Base-by-base conservation (phyloP, 2,329 filamentous ascomycete species). In the Pseudogymnoascus sp. region DNA sequence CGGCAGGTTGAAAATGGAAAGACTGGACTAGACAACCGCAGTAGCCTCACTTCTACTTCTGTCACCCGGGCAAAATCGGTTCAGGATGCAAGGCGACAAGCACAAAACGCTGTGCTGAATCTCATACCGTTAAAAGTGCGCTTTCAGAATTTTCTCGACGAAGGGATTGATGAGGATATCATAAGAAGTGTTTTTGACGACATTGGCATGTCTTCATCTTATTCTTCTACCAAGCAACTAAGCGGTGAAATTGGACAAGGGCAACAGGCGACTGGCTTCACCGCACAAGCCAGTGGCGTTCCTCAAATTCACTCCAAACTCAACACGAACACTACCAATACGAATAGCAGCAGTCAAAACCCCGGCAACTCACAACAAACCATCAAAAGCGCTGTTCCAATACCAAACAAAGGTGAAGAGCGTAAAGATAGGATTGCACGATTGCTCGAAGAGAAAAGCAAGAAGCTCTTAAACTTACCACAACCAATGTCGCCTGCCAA, bases 371-470 rank as follows among this genome's bases (percentile, higher is more conserved):
- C 60, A 10, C 18, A 37, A 40, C 58, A 36, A 8, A 60, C 36
- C 31, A 60, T 13, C 12, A 45, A 12, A 25, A 58, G 7, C 31
- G 15, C 61, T 27, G 6, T 61, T 42, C 29, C 35, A n/a, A 33
- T 37, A n/a, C 29, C 21, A 27, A 58, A 61, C 36, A 61, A 59
- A 37, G 78, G 82, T 6, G 79, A 88, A 65, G 85, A 89, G 69
- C 82, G 89, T 21, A 90, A 89, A 67, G 88, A 91, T 66, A 84
- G 89, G 42, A 90, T 93, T 64, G 88, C 89, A 3, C 84, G 87
- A 58, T 80, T 92, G 61, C 79, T 92, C 61, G 89, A 89, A n/a
- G 85, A 84, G 1, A 92, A 89, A 72, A 82, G 81, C 60, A 82
- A 83, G 35, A 88, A 87, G 62, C 65, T 13, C 48, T 66, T 58